These are phyloP conservation scores for Colletotrichum lini DNA, from an alignment of 2,329 filamentous ascomycete genomes.

Conservation along the genomic window DNA sequence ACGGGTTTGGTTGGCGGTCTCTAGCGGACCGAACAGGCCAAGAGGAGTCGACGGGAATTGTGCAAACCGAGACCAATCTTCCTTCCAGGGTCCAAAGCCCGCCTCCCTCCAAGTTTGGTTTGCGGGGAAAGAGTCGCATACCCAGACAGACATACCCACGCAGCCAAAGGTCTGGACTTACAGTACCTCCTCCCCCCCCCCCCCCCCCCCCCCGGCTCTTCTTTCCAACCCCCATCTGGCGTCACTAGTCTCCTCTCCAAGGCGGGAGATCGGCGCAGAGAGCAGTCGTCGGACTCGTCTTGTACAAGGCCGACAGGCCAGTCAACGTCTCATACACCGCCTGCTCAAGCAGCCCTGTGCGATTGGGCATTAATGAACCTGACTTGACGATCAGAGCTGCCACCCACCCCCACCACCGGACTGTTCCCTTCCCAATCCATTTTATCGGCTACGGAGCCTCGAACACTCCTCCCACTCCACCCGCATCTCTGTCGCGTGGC, in stretches of 20 bases:
- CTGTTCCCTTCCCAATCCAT: slow-evolving; percentile 15
- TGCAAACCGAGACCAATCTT: background rate
- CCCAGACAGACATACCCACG: background rate
- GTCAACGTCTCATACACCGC: slow-evolving; percentile 15
- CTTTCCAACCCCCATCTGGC: slow-evolving; percentile 14
- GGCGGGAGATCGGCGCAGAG: slow-evolving; percentile 42
- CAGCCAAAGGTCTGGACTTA: slow-evolving; percentile 12
- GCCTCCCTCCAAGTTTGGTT: background rate
- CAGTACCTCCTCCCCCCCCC: background rate
- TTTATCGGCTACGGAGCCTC: background rate
- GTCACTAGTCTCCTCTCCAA: slow-evolving; percentile 29
- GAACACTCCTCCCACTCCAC: background rate
- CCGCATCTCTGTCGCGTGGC: slow-evolving; percentile 20
- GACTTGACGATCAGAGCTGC: slow-evolving; percentile 20
- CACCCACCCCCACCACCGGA: slow-evolving; percentile 11
- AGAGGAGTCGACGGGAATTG: background rate
- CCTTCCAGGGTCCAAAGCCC: slow-evolving; percentile 10
- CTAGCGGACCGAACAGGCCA: background rate
- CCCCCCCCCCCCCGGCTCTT: too few relatives aligned
- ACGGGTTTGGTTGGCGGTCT: background rate
- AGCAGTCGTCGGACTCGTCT: slow-evolving; percentile 1
- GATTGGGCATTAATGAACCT: slow-evolving; percentile 36
- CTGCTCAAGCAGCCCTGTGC: slow-evolving; percentile 17
- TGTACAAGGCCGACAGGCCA: background rate
- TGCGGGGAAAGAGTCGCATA: slow-evolving; percentile 4